Conservation (phyloP, 2,329 filamentous ascomycete species). For the Pseudopithomyces chartarum region DNA sequence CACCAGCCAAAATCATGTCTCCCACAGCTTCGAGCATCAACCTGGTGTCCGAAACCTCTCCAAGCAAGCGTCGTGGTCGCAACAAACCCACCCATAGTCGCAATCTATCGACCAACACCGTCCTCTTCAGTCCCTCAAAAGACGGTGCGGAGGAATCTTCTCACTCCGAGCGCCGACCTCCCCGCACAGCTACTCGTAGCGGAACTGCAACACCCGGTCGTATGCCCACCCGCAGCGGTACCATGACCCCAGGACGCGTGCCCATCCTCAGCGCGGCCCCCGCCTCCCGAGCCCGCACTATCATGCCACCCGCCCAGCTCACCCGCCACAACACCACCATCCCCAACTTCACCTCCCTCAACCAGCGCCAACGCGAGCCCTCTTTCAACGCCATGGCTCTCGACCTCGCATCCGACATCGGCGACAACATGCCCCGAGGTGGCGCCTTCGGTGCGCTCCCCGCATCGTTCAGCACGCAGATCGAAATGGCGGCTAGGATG, state of each 20-base stretch:
- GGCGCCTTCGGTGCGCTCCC: conserved; percentile 68
- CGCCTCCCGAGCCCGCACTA: conserved; percentile 36
- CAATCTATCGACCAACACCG: conserved; percentile 80
- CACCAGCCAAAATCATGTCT: conserved; percentile 27
- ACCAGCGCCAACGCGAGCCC: conserved; percentile 55
- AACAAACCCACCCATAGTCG: conserved; percentile 64
- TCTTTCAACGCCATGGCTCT: conserved; percentile 67
- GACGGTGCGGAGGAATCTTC: conserved; percentile 47
- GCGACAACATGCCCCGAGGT: conserved; percentile 61
- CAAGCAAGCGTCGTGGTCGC: conserved; percentile 24
- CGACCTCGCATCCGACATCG: conserved; percentile 75
- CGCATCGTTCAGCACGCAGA: conserved; percentile 78
- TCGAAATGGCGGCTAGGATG: conserved; percentile 41
- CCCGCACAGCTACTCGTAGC: conserved; percentile 37
- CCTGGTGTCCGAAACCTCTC: conserved; percentile 39
- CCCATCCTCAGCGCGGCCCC: conserved; percentile 35
- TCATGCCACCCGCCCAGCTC: conserved; percentile 56
- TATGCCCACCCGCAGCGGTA: conserved; percentile 39
- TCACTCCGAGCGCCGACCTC: conserved; percentile 32
- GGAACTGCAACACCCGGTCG: conserved; percentile 13
- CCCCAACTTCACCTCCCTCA: conserved; percentile 58
- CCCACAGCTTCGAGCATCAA: conserved; percentile 39
- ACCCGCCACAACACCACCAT: conserved; percentile 63
- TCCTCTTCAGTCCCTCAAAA: conserved; percentile 74
- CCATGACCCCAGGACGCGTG: conserved; percentile 23